Evolutionary conservation across 371 early-diverging fungal genomes (phyloP).

Genomic region (Mucor racemosus): DNA sequence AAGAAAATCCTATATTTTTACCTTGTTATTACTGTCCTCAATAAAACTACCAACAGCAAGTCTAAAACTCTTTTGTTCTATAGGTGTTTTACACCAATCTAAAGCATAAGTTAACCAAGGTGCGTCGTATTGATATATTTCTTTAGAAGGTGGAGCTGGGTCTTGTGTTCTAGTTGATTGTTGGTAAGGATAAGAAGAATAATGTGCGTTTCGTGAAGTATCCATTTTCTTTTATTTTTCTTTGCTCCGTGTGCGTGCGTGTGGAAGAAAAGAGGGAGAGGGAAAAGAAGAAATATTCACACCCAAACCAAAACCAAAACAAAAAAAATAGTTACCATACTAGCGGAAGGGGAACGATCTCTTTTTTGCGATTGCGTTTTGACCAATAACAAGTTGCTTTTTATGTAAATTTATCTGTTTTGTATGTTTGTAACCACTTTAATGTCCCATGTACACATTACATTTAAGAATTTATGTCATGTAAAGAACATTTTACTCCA

Average conservation of each 20-base stretch:
- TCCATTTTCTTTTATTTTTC: slow-evolving; percentile 18
- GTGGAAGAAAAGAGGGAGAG: neutral
- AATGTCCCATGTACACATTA: neutral
- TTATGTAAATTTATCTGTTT: slow-evolving; percentile 1
- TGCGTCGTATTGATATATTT: slow-evolving; percentile 84
- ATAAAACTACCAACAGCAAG: slow-evolving; percentile 86
- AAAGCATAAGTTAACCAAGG: slow-evolving; percentile 88
- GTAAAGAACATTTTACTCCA: too few relatives aligned
- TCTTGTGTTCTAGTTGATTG: slow-evolving; percentile 15
- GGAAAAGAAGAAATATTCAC: neutral
- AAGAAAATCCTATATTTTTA: slow-evolving; percentile 23
- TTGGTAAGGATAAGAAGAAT: slow-evolving; percentile 30
- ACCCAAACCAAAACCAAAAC: neutral
- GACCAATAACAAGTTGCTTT: slow-evolving; percentile 3
- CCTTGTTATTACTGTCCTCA: slow-evolving; percentile 84
- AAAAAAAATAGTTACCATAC: neutral
- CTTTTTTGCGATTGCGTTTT: neutral
- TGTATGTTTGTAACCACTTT: neutral
- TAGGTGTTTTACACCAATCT: slow-evolving; percentile 79
- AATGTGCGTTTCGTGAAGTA: slow-evolving; percentile 30
- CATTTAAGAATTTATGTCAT: neutral
- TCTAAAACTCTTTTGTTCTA: slow-evolving; percentile 70
- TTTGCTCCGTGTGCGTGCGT: too few relatives aligned
- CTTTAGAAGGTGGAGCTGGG: slow-evolving; percentile 49
- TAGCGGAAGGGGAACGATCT: neutral